Evolutionary conservation across 176 grass and related monocot species (phyloP), one percentile per base, ranked within the genome.

Genomic region (Tuctoria greenei): DNA sequence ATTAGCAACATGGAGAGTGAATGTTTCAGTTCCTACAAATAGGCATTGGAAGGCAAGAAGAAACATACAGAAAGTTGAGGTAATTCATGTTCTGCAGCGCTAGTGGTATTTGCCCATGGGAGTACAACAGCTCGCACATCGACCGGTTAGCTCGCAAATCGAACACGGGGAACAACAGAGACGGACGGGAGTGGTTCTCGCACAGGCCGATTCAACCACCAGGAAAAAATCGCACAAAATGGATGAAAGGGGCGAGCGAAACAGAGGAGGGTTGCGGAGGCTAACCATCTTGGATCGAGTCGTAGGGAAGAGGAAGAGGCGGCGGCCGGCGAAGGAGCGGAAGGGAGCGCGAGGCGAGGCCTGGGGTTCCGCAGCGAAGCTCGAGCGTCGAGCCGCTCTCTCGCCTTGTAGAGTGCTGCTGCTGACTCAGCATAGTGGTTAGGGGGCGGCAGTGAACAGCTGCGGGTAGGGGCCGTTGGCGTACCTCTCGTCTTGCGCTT

Each of bases 101-200:
- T 56, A 72, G 82, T 9, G 91, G 88, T 46, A 90, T 24, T 86
- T 88, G 77, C 25, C 94, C 88, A n/a, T n/a, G 34, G 83, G 87
- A 50, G 90, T 86, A 83, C 23, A 60, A 46, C 21, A 50, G 12
- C 18, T 44, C 50, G 4, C 8, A 66, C 38, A 24, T 37, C 47
- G 16, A 47, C 38, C 60, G 35, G 36, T 17, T 64, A 78, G 44
- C 47, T 69, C 37, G 46, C 46, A 40, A 84, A 84, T 84, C 59
- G 46, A 46, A 56, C 36, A 49, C 36, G 1, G 17, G 6, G 18
- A 49, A 23, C 7, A 58, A 31, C 52, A 79, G 10, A 43, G n/a
- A n/a, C n/a, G 25, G 11, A 12, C n/a, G 18, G 39, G 49, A 3
- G 64, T 26, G 12, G 31, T 43, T 64, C 57, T 39, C 63, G 21